phyloP scores from a whole-genome alignment of 164 flowering plant genomes.

The Aristolochia fimbriata region DNA sequence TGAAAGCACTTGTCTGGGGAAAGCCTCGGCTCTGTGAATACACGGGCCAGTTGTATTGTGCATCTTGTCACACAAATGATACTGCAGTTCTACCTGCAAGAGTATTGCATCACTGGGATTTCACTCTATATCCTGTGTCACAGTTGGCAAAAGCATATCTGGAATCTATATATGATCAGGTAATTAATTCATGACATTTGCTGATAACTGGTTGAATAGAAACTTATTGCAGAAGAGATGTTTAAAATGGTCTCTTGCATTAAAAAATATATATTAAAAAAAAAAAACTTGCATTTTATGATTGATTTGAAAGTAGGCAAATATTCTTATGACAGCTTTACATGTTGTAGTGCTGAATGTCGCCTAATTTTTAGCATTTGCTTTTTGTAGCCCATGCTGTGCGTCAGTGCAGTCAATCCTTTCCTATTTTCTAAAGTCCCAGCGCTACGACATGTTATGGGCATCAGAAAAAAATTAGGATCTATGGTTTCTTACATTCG shows the following conservation, averaged over 20 bases:
- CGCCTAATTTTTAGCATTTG: slow-evolving; percentile 2
- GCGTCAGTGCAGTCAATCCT: slow-evolving; percentile 94
- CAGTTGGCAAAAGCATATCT: slow-evolving; percentile 86
- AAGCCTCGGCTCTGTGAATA: slow-evolving; percentile 92
- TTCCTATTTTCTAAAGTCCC: slow-evolving; percentile 77
- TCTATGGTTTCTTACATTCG: slow-evolving; percentile 71
- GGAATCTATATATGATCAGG: slow-evolving; percentile 86
- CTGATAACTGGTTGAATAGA: not conserved
- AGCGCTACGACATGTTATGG: slow-evolving; percentile 65
- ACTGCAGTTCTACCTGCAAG: slow-evolving; percentile 85
- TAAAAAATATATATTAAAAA: too few relatives aligned
- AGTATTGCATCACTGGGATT: slow-evolving; percentile 93
- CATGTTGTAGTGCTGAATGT: too few relatives aligned
- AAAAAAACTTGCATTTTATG: not conserved
- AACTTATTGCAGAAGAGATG: not conserved
- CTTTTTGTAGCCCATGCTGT: slow-evolving; percentile 90
- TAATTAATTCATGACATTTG: slow-evolving; percentile 25
- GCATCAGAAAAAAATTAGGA: slow-evolving; percentile 62
- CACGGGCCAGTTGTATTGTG: slow-evolving; percentile 83
- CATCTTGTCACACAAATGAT: slow-evolving; percentile 86
- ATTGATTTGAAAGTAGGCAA: too few relatives aligned
- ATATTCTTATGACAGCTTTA: too few relatives aligned
- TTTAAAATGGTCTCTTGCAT: too few relatives aligned
- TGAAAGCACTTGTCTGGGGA: slow-evolving; percentile 80
- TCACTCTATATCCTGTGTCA: slow-evolving; percentile 69